These are phyloP conservation scores for Amphichorda felina DNA, from an alignment of 2,329 filamentous ascomycete genomes.

Conservation along the genomic window DNA sequence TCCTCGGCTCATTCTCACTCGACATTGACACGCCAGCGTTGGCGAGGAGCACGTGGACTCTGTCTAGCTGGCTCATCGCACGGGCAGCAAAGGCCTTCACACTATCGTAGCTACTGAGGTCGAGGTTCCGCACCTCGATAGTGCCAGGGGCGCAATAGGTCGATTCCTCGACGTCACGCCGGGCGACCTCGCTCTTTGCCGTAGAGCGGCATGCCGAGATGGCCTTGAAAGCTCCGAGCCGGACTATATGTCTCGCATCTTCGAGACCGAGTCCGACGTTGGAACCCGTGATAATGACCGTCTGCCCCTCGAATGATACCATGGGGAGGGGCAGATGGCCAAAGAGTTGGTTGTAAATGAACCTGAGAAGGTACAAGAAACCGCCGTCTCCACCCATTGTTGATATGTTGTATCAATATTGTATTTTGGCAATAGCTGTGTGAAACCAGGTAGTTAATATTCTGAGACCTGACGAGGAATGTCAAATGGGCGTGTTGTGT, in stretches of 20 bases:
- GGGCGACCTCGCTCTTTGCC: background rate
- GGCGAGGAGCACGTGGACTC: slow-evolving; percentile 29
- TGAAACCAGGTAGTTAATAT: no score
- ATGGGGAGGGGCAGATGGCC: slow-evolving; percentile 6
- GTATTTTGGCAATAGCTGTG: no score
- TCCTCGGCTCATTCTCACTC: slow-evolving; percentile 23
- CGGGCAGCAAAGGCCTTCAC: slow-evolving; percentile 29
- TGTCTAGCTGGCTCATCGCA: slow-evolving; percentile 19
- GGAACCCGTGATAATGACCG: slow-evolving; percentile 19
- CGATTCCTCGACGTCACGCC: slow-evolving; percentile 16
- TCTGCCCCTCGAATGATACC: slow-evolving; percentile 13
- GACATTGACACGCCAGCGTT: slow-evolving; percentile 27
- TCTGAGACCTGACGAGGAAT: no score
- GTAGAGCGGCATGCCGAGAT: background rate
- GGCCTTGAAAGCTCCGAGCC: slow-evolving; percentile 5
- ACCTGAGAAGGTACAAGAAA: no score
- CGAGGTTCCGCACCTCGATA: slow-evolving; percentile 37
- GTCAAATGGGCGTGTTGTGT: no score
- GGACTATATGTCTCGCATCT: slow-evolving; percentile 15
- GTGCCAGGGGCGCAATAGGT: slow-evolving; percentile 9
- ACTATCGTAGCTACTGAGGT: slow-evolving; percentile 32
- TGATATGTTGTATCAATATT: no score
- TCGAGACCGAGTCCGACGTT: slow-evolving; percentile 22
- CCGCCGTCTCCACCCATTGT: no score
- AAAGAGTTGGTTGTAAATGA: background rate